Base-by-base conservation (phyloP, 352 stramenopile species). In the Phytophthora tentaculata region DNA sequence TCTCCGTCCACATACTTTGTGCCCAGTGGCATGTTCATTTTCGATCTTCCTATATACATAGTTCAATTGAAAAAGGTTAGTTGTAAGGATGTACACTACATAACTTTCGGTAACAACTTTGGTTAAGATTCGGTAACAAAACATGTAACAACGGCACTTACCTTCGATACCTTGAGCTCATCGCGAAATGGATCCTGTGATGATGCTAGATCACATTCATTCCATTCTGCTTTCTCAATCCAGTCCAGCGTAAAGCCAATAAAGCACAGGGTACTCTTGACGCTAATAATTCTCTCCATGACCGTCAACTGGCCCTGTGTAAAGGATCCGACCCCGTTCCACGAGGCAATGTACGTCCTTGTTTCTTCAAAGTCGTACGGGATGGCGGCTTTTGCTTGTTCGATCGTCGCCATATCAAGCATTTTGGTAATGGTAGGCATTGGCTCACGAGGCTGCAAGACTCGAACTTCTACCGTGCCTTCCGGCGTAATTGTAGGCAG, bases 111-210 rank as follows among this genome's bases (percentile, higher is more conserved):
- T n/a, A n/a, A n/a, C n/a, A n/a, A n/a, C n/a, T n/a, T n/a, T n/a
- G n/a, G n/a, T n/a, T n/a, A n/a, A n/a, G n/a, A n/a, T 50, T 41
- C 16, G 37, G 37, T 50, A 60, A 12, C 37, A 51, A 39, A 43
- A 6, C 41, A 2, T 50, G 53, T 60, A 43, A 23, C 20, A 23
- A 19, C 2, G 22, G 22, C 5, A 2, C 52, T 32, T 20, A 49
- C 52, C 35, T 49, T 58, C 3, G 52, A 23, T 5, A 58, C 0
- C 19, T 20, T 35, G 20, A 23, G 19, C 26, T 58, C 52, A 37
- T 58, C 52, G 14, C 32, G 13, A 6, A 58, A 58, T 17, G 52
- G 35, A 5, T 0, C 12, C 1, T 48, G 29, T 1, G 37, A 32
- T 9, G 35, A 12, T 5, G 20, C 32, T 1, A 58, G 9, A 37